These are phyloP conservation scores for Xylaria flabelliformis DNA, from an alignment of 495 filamentous ascomycete genomes.

Conservation along the genomic window DNA sequence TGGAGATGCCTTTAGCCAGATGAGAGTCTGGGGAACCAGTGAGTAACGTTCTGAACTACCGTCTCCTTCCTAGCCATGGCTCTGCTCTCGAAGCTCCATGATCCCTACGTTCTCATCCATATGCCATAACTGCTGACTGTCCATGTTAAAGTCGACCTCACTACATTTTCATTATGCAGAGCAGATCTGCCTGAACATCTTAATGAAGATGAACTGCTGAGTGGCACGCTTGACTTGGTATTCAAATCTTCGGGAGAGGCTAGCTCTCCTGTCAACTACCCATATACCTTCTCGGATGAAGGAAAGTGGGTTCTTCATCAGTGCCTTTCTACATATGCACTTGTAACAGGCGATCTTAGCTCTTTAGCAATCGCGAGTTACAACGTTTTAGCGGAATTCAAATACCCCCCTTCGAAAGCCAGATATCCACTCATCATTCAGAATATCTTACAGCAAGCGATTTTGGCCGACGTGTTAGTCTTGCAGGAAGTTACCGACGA, in stretches of 20 bases:
- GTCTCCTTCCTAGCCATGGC: not conserved
- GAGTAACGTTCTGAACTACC: conserved; percentile 44
- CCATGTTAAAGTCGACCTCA: conserved; percentile 19
- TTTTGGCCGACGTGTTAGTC: conserved; percentile 55
- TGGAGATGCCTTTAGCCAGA: conserved; percentile 34
- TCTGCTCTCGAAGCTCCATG: not conserved
- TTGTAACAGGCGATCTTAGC: conserved; percentile 6
- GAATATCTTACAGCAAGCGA: conserved; percentile 47
- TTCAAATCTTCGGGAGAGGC: not conserved
- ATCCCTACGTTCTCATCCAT: not conserved
- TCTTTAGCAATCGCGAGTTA: conserved; percentile 56
- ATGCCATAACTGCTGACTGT: not conserved
- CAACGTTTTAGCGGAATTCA: conserved; percentile 62
- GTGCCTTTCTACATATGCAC: conserved; percentile 1
- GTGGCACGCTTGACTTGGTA: not conserved
- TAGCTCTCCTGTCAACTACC: conserved; percentile 18
- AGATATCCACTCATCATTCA: conserved; percentile 57
- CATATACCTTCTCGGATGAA: conserved; percentile 30
- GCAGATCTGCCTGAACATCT: not conserved
- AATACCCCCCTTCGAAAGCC: conserved; percentile 51
- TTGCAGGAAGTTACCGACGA: conserved; percentile 66
- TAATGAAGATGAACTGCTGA: not conserved
- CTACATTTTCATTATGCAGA: conserved; percentile 20
- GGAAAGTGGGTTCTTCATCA: conserved; percentile 28
- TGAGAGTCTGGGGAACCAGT: conserved; percentile 58